Conservation (phyloP, 441 rosid genomes). For the Mallotus repandus region DNA sequence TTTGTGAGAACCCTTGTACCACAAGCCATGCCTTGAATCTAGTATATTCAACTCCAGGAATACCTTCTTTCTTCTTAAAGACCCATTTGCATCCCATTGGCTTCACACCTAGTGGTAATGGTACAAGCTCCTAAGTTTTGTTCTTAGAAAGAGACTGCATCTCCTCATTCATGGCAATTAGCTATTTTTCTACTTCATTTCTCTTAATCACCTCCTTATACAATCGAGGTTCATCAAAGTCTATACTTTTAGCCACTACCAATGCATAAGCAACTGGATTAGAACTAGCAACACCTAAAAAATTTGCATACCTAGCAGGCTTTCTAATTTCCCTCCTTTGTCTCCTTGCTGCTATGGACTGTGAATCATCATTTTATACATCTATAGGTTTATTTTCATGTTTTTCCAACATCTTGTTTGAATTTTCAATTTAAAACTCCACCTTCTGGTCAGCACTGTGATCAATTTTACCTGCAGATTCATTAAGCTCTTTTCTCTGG, state of each 20-base stretch:
- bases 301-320: neutral
- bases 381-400: neutral
- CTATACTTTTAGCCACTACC: neutral
- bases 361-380: neutral
- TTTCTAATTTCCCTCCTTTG: neutral
- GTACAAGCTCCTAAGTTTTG: neutral
- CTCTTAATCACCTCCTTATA: neutral
- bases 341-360: neutral
- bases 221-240: neutral
- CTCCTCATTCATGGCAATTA: no score
- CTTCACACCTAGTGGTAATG: neutral
- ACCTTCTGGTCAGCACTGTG: neutral
- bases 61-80: neutral
- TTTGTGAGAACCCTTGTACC: neutral
- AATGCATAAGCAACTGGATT: neutral
- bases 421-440: neutral
- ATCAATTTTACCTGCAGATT: neutral
- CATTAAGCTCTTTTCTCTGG: neutral
- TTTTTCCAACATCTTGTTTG: neutral
- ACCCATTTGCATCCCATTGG: neutral
- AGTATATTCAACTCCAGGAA: neutral
- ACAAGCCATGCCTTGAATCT: neutral
- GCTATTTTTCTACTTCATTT: neutral
- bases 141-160: no score
- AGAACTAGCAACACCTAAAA: neutral